Base-by-base conservation (phyloP, 352 stramenopile genomes). In the Thraustochytrium sp. region DNA sequence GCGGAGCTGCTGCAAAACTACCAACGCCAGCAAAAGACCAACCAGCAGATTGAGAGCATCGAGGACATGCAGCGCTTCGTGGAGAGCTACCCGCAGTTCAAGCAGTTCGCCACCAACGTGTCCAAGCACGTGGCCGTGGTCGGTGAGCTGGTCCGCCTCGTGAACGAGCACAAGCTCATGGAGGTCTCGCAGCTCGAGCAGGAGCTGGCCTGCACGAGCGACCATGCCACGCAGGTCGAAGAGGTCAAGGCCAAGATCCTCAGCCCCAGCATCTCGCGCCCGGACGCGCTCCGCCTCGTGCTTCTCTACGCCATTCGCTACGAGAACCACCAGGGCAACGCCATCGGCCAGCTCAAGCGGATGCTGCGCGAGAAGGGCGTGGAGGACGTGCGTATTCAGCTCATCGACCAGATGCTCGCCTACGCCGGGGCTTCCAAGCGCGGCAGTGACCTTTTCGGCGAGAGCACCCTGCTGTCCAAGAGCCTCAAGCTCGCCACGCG, bases 41-140 rank as follows among this genome's bases (percentile, higher is more conserved):
- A 94, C 89, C 92, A 96, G 65, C 94, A 91, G 38, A 92, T 98
- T 37, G 86, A 92, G 31, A 95, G 82, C 76, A 96, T 93, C 85
- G 97, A 99, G 87, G 97, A 99, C 88, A 99, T 99, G 97, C 96
- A 99, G 88, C 89, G 90, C 23, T 99, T 99, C 85, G 92, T 99
- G 90, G 95, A 99, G 61, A 96, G 96, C 82, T 99, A 98, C 87
- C 95, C 96, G 11, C 93, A 97, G 44, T 95, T 99, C 84, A 88
- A 96, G 64, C 96, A 94, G 73, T 91, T 98, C 87, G 96, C 91
- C 0, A 94, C 98, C 68, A 97, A 96, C 44, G 96, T 99, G 3
- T 98, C 93, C 40, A 99, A 99, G 89, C 97, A 99, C 88, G 96
- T 99, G 72, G 97, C 97, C 46, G 91, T 99, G 62, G 98, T 99